phyloP scores from a whole-genome alignment of 129 eudicot species.

The Smallanthus sonchifolius region DNA sequence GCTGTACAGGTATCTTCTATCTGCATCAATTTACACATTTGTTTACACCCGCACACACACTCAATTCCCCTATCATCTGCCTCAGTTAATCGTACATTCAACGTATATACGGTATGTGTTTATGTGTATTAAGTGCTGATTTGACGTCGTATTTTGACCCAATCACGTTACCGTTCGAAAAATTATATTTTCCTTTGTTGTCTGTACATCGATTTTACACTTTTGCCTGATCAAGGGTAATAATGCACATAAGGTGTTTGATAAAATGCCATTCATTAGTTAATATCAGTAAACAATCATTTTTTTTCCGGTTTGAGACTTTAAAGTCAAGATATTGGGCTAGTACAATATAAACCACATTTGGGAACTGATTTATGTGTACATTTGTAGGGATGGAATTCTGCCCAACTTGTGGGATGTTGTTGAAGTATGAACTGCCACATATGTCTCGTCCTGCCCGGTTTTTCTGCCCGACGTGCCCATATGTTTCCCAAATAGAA shows the following conservation, averaged over 20 bases:
- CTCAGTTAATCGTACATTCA: constrained; percentile 2
- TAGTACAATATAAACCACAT: not conserved
- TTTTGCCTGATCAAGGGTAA: not conserved
- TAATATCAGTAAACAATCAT: not conserved
- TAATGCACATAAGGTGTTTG: constrained; percentile 27
- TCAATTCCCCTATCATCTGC: not conserved
- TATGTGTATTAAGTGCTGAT: not conserved
- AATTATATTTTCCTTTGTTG: not conserved
- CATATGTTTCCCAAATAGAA: constrained; percentile 55
- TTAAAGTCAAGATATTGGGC: not conserved
- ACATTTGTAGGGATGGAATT: constrained; percentile 48
- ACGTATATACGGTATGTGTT: not conserved
- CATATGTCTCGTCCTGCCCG: constrained; percentile 44
- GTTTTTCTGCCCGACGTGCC: constrained; percentile 73
- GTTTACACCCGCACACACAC: not conserved
- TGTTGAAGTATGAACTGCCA: constrained; percentile 69
- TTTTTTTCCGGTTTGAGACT: too few relatives aligned
- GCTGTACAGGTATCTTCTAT: constrained; percentile 1
- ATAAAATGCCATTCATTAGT: constrained; percentile 3
- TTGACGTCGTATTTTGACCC: not conserved
- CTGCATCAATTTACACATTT: not conserved
- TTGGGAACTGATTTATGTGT: not conserved
- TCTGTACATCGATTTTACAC: not conserved
- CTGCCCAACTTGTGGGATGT: constrained; percentile 72
- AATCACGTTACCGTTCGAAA: not conserved